Percentiles rank a stretch among this genome's conserved stretches.
Conservation (phyloP, 768 basidiomycete genomes). For the Lentinula boryana region DNA sequence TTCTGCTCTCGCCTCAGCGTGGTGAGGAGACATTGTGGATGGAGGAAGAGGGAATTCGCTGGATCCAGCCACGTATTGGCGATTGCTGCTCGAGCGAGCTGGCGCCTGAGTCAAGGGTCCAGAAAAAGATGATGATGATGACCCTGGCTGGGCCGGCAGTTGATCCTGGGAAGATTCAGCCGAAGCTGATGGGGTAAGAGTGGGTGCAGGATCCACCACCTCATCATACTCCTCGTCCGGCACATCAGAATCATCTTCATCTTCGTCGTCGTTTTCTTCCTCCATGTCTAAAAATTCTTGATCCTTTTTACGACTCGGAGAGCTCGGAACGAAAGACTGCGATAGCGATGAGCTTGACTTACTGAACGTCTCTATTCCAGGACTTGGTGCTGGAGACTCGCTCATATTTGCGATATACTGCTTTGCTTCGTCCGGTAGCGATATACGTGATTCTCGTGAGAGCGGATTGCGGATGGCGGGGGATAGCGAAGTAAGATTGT, state of each 20-base stretch:
- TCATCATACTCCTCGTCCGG: conserved; percentile 8
- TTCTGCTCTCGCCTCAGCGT: conserved; percentile 16
- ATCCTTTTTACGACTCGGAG: conserved; percentile 20
- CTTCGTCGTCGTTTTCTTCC: conserved; percentile 40
- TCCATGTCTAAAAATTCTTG: conserved; percentile 67
- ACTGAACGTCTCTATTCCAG: conserved; percentile 32
- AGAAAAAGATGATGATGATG: background rate
- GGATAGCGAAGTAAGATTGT: conserved; percentile 21
- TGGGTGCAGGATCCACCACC: background rate
- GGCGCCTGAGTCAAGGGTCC: conserved; percentile 6
- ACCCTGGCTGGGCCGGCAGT: background rate
- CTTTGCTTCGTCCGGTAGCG: conserved; percentile 72
- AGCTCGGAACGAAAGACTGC: conserved; percentile 6
- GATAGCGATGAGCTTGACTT: background rate
- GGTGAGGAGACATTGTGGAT: conserved; percentile 20
- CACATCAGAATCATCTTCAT: conserved; percentile 30
- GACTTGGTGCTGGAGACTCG: conserved; percentile 58
- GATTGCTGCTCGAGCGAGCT: conserved; percentile 17
- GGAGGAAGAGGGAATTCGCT: conserved; percentile 46
- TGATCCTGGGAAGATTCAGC: conserved; percentile 5
- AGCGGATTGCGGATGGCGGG: conserved; percentile 10
- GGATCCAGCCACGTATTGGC: conserved; percentile 34
- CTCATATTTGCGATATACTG: conserved; percentile 65
- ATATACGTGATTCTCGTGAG: conserved; percentile 63
- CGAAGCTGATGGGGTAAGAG: background rate